phyloP scores from a whole-genome alignment of 208 protist genomes.

The Crithidia sp. region DNA sequence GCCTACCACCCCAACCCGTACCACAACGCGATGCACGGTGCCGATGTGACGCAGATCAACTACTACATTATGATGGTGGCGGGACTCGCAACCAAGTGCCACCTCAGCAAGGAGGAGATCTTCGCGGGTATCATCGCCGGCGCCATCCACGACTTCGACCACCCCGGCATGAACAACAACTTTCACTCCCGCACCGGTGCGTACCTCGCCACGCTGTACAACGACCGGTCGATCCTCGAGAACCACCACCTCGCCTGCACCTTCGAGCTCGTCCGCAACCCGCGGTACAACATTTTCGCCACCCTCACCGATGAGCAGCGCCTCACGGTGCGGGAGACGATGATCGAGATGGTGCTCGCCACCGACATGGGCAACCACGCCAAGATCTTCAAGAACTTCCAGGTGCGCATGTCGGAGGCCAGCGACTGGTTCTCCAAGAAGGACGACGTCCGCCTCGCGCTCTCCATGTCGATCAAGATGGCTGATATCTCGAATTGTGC shows the following conservation, averaged over 20 bases:
- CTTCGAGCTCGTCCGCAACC: constrained; percentile 86
- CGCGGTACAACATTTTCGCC: constrained; percentile 87
- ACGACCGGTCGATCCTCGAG: constrained; percentile 94
- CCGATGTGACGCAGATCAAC: constrained; percentile 93
- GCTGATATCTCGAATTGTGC: constrained; percentile 95
- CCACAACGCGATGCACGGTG: constrained; percentile 93
- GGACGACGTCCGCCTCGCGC: constrained; percentile 87
- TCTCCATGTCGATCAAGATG: constrained; percentile 94
- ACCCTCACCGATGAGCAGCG: constrained; percentile 79
- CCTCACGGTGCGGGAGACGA: constrained; percentile 81
- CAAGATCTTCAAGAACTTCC: constrained; percentile 87
- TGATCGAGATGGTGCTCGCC: constrained; percentile 93
- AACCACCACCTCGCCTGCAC: constrained; percentile 93
- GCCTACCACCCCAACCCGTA: constrained; percentile 93
- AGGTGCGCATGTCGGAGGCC: constrained; percentile 73
- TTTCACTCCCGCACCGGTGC: constrained; percentile 94
- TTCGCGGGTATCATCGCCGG: constrained; percentile 90
- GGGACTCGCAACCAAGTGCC: constrained; percentile 68
- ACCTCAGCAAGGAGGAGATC: constrained; percentile 88
- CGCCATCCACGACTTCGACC: constrained; percentile 96
- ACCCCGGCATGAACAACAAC: constrained; percentile 97
- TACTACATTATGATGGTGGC: constrained; percentile 93
- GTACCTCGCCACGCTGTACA: constrained; percentile 93
- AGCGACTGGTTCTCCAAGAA: constrained; percentile 76
- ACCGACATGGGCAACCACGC: constrained; percentile 95